Base-by-base conservation (phyloP, 31 red algal species). In the Porphyra umbilicalis region DNA sequence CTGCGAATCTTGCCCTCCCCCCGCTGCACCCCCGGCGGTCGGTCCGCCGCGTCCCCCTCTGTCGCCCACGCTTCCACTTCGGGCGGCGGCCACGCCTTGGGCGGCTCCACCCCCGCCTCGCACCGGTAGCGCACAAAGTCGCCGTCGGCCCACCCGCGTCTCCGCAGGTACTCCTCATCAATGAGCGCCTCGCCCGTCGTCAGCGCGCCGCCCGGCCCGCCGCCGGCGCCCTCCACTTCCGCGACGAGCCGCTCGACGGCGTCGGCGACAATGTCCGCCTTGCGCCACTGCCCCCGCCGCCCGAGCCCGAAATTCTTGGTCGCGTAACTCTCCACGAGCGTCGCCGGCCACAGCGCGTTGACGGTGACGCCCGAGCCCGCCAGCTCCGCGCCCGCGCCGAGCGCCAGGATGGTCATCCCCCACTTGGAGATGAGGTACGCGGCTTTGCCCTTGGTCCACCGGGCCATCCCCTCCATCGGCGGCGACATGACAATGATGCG, bases 371-470 rank as follows among this genome's bases (percentile, higher is more conserved):
- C 94, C 31, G 83, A 89, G 35, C 90, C 89, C 33, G 44, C 68
- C 15, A 99, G 77, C 83, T 99, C 97, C 42, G 82, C 81, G 9
- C 89, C 94, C 35, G 96, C 68, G 11, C 97, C 97, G 83, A 92
- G 87, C 14, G 94, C 97, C 32, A 99, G 83, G 86, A 99, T 95
- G 77, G 97, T 96, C 97, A 99, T 99, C 38, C 97, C 97, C 79
- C 85, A 99, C 83, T 99, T 99, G 38, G 91, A 94, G 37, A 99
- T 96, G 29, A 87, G 78, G 67, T 99, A 99, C 20, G 92, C 97
- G 33, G 90, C 94, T 82, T 96, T 99, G 37, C 97, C 94, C 35
- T 85, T 77, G 34, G 33, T 16, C 32, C 32, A 35, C 74, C 96
- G 83, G 86, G 78, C 87, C 76, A 39, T 75, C 40, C 96, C 38